These are phyloP conservation scores for Phoma herbarum DNA, from an alignment of 2,329 filamentous ascomycete genomes.

Conservation along the genomic window DNA sequence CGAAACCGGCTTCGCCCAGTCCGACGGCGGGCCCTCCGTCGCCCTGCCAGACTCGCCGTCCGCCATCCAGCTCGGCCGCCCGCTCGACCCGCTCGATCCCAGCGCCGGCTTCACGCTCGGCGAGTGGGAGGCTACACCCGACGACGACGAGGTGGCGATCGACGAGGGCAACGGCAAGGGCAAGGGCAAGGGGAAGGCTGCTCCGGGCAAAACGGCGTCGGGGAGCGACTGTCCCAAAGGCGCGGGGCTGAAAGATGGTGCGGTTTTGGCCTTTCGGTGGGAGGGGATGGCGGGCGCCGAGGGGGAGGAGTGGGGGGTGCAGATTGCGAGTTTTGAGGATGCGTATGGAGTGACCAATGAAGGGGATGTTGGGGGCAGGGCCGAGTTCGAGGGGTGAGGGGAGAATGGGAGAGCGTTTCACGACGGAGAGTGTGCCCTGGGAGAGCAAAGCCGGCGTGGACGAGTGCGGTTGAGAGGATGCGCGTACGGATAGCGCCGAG, in stretches of 20 bases:
- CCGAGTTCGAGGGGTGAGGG: slow-evolving; percentile 45
- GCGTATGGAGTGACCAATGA: slow-evolving; percentile 46
- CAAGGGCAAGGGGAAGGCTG: slow-evolving; percentile 39
- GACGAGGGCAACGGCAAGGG: slow-evolving; percentile 48
- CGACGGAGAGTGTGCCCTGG: neutral
- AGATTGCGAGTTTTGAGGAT: slow-evolving; percentile 50
- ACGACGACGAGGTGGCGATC: slow-evolving; percentile 36
- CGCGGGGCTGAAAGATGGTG: slow-evolving; percentile 46
- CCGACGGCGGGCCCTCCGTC: slow-evolving; percentile 45
- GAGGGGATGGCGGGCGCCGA: slow-evolving; percentile 32
- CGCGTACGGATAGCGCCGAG: neutral
- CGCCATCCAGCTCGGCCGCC: slow-evolving; percentile 54
- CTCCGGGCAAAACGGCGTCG: slow-evolving; percentile 5
- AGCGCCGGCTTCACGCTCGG: slow-evolving; percentile 51
- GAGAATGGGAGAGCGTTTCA: neutral
- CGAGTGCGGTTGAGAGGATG: neutral
- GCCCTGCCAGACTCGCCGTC: slow-evolving; percentile 51
- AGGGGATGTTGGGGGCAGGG: slow-evolving; percentile 41
- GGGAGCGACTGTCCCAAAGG: slow-evolving; percentile 47
- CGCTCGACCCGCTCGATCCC: slow-evolving; percentile 45
- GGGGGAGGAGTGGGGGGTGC: slow-evolving; percentile 45
- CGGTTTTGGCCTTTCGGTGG: slow-evolving; percentile 51
- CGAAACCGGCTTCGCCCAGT: slow-evolving; percentile 48
- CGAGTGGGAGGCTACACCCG: slow-evolving; percentile 45
- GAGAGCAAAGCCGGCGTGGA: neutral